A percentile compares a stretch with the other conserved stretches of the same genome.
These are phyloP conservation scores for Trichomonascaceae sp. DNA, from an alignment of 1,139 yeast genomes.

Conservation along the genomic window DNA sequence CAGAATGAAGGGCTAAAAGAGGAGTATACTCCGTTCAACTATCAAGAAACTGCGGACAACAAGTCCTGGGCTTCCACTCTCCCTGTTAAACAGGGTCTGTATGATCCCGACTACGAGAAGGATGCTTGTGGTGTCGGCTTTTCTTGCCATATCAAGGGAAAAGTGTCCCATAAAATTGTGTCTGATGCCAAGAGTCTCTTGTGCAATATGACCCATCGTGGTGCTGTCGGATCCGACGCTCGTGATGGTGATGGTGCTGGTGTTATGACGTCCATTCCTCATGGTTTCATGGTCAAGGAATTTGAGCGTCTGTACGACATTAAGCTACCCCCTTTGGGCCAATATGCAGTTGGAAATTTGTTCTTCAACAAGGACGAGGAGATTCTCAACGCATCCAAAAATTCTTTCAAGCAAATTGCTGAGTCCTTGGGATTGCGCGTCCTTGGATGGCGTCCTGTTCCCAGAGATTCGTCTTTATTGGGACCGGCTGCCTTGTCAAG, in stretches of 20 bases:
- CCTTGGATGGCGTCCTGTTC: conserved; percentile 94
- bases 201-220: conserved; percentile 98
- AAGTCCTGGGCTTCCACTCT: conserved; percentile 87
- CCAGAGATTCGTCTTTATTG: conserved; percentile 83
- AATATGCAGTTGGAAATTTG: conserved; percentile 91
- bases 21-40: conserved; percentile 43
- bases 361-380: conserved; percentile 79
- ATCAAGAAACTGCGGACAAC: conserved; percentile 73
- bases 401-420: conserved; percentile 78
- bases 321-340: conserved; percentile 68
- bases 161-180: conserved; percentile 82
- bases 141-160: conserved; percentile 89
- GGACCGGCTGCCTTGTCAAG: conserved; percentile 94
- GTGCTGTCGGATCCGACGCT: conserved; percentile 94
- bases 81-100: conserved; percentile 83
- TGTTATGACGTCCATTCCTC: conserved; percentile 88
- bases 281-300: conserved; percentile 77
- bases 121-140: conserved; percentile 99
- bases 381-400: conserved; percentile 58
- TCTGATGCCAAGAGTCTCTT: conserved; percentile 78
- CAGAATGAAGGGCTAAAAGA: conserved; percentile 20
- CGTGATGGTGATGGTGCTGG: conserved; percentile 99
- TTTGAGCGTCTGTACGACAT: conserved; percentile 53
- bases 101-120: conserved; percentile 89
- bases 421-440: conserved; percentile 68